phyloP scores from a whole-genome alignment of 1,139 yeast species.

The Eremothecium gossypii region DNA sequence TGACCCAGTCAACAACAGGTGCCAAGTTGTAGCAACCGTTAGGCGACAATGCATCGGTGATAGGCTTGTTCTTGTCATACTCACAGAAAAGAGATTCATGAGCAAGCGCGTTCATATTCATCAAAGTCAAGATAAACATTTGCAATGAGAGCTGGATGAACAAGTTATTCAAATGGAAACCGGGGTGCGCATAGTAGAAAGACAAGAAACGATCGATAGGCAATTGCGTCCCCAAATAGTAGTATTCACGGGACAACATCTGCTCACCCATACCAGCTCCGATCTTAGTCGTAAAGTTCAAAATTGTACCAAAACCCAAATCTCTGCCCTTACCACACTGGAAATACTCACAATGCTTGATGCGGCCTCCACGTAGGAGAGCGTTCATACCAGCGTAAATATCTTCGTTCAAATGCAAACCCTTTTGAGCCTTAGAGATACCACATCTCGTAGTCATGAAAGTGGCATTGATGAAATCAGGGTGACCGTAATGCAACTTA shows the following conservation, averaged over 20 bases:
- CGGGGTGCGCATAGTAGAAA: slow-evolving; percentile 97
- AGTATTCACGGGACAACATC: slow-evolving; percentile 96
- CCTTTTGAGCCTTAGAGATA: slow-evolving; percentile 97
- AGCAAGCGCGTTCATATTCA: slow-evolving; percentile 84
- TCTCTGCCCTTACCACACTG: slow-evolving; percentile 99
- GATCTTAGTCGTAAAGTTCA: slow-evolving; percentile 97
- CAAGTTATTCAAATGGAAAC: slow-evolving; percentile 96
- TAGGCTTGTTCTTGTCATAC: slow-evolving; percentile 75
- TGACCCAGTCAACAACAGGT: slow-evolving; percentile 93
- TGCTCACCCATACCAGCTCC: slow-evolving; percentile 99
- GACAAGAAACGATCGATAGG: slow-evolving; percentile 96
- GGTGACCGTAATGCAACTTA: slow-evolving; percentile 98
- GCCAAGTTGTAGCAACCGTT: slow-evolving; percentile 86
- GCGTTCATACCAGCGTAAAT: slow-evolving; percentile 99
- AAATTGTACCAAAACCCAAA: slow-evolving; percentile 96
- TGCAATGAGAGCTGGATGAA: slow-evolving; percentile 93
- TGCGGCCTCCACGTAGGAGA: slow-evolving; percentile 94
- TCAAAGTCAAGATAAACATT: slow-evolving; percentile 81
- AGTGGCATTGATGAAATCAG: slow-evolving; percentile 92
- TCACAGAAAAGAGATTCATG: slow-evolving; percentile 82
- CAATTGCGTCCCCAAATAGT: slow-evolving; percentile 92
- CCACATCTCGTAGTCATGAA: slow-evolving; percentile 99
- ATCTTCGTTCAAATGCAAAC: slow-evolving; percentile 97
- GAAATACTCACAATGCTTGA: slow-evolving; percentile 97
- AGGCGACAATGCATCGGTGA: slow-evolving; percentile 78